Evolutionary conservation across 108 stramenopile species (phyloP).

Genomic region (Schizochytrium sp.): DNA sequence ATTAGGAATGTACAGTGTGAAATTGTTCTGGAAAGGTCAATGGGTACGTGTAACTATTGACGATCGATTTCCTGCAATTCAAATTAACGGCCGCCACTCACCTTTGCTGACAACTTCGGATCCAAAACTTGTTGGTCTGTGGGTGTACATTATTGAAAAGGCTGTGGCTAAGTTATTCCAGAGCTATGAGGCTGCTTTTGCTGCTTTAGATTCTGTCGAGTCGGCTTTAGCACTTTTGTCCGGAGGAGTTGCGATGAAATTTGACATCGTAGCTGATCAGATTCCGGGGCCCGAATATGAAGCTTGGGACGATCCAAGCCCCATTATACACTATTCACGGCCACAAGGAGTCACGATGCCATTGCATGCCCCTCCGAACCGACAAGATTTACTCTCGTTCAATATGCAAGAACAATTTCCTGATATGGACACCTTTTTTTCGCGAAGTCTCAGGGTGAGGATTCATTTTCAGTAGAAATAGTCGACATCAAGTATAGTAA

Average conservation of each 20-base stretch:
- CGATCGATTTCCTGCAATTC: neutral
- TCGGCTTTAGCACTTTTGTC: neutral
- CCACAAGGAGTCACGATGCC: conserved; percentile 17
- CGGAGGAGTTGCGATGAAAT: neutral
- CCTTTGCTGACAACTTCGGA: neutral
- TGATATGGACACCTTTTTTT: neutral
- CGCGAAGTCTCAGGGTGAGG: neutral
- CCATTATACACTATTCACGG: neutral
- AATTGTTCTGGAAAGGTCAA: neutral
- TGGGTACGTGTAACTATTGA: neutral
- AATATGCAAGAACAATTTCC: neutral
- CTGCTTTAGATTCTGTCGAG: neutral
- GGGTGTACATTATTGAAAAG: conserved; percentile 31
- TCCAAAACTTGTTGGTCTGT: neutral
- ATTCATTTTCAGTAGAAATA: neutral
- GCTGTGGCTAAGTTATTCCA: conserved; percentile 11
- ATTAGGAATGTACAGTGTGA: conserved; percentile 1
- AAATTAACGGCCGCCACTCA: neutral
- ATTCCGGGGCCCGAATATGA: neutral
- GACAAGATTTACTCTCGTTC: neutral
- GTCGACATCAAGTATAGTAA: neutral
- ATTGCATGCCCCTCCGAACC: neutral
- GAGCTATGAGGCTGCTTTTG: conserved; percentile 8
- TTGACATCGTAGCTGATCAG: neutral
- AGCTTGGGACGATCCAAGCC: conserved; percentile 3